Percentiles rank a stretch among this genome's conserved stretches.
These are phyloP conservation scores for Penstemon newberryi DNA, from an alignment of 257 asterid species.

Conservation along the genomic window DNA sequence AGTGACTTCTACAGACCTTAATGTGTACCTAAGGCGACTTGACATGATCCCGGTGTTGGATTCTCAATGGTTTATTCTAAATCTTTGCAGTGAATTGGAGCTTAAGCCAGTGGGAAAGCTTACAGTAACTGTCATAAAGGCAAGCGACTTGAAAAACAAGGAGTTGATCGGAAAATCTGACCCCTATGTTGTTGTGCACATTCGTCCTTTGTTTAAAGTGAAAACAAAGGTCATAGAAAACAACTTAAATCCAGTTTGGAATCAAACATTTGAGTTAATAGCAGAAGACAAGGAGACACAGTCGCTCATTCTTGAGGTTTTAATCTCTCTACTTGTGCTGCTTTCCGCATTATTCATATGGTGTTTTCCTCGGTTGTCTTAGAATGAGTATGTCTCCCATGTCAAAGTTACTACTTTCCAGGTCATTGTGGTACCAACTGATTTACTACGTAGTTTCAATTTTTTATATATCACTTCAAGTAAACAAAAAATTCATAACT, in stretches of 20 bases:
- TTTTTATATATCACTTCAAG: too few relatives aligned
- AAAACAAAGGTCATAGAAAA: slow-evolving; percentile 86
- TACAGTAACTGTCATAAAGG: slow-evolving; percentile 57
- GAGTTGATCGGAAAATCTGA: slow-evolving; percentile 97
- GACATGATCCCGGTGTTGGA: not conserved
- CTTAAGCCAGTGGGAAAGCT: slow-evolving; percentile 96
- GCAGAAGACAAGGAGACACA: slow-evolving; percentile 99
- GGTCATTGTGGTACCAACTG: not conserved
- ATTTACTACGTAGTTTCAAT: too few relatives aligned
- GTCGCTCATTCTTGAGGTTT: slow-evolving; percentile 76
- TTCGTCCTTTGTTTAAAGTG: slow-evolving; percentile 88
- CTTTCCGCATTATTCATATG: not conserved
- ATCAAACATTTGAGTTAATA: slow-evolving; percentile 71
- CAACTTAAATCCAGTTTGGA: slow-evolving; percentile 93
- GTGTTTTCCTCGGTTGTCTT: not conserved
- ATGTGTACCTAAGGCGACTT: too few relatives aligned
- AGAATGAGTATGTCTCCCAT: too few relatives aligned
- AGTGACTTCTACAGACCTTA: too few relatives aligned
- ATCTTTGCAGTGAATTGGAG: slow-evolving; percentile 83
- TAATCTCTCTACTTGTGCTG: slow-evolving; percentile 24
- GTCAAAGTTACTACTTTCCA: not conserved
- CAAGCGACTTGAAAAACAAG: slow-evolving; percentile 81
- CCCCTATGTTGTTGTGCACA: slow-evolving; percentile 71
- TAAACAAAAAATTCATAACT: too few relatives aligned
- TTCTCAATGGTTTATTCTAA: slow-evolving; percentile 18